Base-by-base conservation (phyloP, 306 rosid genomes). In the Echinosophora koreensis region DNA sequence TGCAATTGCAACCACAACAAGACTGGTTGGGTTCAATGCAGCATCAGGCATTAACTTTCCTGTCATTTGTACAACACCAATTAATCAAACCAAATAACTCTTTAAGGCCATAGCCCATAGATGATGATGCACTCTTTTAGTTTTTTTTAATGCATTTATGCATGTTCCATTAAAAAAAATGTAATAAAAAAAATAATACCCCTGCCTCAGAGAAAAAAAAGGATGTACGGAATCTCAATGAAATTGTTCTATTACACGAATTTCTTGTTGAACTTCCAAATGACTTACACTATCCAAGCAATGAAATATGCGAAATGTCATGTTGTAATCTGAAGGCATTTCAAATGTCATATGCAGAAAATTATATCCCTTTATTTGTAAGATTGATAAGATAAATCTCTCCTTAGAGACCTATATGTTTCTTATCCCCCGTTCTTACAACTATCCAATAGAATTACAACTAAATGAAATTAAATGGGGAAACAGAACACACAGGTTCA, bases 11-110 rank as follows among this genome's bases (percentile, higher is more conserved):
- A 73, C 86, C 74, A 81, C 86, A n/a, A 85, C 81, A 73, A 95
- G 56, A 75, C 89, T 87, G 0, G 93, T 73, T 1, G 88, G 86
- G 77, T 90, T 90, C 8, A 84, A 27, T 4, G 88, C 57, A 18
- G 89, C 89, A 73, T 89, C 85, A 0, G 95, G 88, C 92, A 87
- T 80, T 87, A 90, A 83, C 58, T 90, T 92, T 22, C 22, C 22
- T 22, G 22, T 22, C 22, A 22, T 22, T 22, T 22, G 22, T 1
- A 22, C 2, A 46, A n/a, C 39, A 52, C 28, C 76, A 56, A 59
- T 66, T 67, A 30, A 49, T 69, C 67, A 74, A 15, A 62, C 2
- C 42, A 37, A 16, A 0, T 0, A n/a, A 47, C 10, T 50, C 49
- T 39, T 16, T 63, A 9, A 17, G n/a, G 22, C 14, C 14, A 32